Base-by-base conservation (phyloP, 805 yeast genomes). In the Wickerhamiella azyma region DNA sequence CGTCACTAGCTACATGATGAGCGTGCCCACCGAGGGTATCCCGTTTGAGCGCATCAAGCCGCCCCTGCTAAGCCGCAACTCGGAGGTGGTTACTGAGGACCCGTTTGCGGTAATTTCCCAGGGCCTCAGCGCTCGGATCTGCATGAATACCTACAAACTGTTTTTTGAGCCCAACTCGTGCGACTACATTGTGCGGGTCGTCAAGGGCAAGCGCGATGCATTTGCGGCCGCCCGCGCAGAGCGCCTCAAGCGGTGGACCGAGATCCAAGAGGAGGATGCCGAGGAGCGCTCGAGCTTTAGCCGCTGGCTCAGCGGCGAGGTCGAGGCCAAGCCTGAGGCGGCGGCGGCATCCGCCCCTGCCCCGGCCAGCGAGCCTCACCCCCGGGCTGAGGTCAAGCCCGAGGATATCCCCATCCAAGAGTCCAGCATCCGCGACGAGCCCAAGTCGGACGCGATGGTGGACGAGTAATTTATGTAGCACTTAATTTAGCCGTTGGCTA, bases 1-100 rank as follows among this genome's bases (percentile, higher is more conserved):
- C 59, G 73, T 92, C 43, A 89, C 97, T 0, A 83, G 94, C 37
- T 92, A 82, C 62, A 75, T 88, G 37, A 81, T 92, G 83, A 81
- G 94, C 2, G 94, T 85, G 57, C 97, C 98, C 33, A 92, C 99
- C 2, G 99, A 92, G 63, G 97, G 97, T 26, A 81, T 92, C 14
- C 79, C 85, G 14, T 76, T 84, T 16, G 77, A 81, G 37, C 77
- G 77, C 53, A 73, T 92, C 46, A 73, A 74, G 51, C 69, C 85
- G 62, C 97, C 97, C 21, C 82, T 89, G 63, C 66, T 84, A 53
- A 80, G 77, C 54, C 60, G 71, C 21, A 54, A 63, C 35, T 46
- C 66, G 36, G 55, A 56, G 30, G 53, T 50, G 3, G 55, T 49
- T 28, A 52, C 52, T 36, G 55, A 51, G 40, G 55, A 50, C 47